Evolutionary conservation across 768 basidiomycete species (phyloP).

Genomic region (Agrocybe pediades): DNA sequence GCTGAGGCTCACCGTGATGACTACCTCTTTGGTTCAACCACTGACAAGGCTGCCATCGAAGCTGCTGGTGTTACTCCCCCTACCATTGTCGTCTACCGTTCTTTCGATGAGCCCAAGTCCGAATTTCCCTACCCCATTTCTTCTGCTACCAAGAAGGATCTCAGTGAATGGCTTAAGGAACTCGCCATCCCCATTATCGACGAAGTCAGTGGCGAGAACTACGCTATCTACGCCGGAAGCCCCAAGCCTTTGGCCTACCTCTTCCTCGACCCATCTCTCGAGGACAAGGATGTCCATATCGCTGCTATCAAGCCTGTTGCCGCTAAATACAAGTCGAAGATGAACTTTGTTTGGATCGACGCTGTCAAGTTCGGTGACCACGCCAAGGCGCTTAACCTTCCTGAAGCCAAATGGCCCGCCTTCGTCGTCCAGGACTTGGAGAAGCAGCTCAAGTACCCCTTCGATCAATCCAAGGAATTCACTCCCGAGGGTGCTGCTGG

Average conservation of each 20-base stretch:
- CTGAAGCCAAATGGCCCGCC: conserved; percentile 85
- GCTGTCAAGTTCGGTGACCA: conserved; percentile 94
- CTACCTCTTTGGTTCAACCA: conserved; percentile 88
- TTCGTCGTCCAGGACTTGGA: conserved; percentile 90
- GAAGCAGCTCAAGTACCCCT: conserved; percentile 88
- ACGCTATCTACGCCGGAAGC: conserved; percentile 78
- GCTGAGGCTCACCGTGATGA: conserved; percentile 91
- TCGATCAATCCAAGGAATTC: conserved; percentile 67
- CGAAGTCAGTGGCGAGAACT: conserved; percentile 95
- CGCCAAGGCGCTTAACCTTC: conserved; percentile 90
- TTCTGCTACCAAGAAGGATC: conserved; percentile 56
- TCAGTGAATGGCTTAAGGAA: conserved; percentile 79
- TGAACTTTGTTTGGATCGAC: conserved; percentile 99
- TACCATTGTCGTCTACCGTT: conserved; percentile 88
- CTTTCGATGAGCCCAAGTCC: conserved; percentile 81
- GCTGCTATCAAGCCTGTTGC: conserved; percentile 77
- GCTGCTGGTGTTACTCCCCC: conserved; percentile 79
- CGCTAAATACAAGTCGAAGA: conserved; percentile 74
- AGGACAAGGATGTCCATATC: conserved; percentile 64
- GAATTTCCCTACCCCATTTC: conserved; percentile 67
- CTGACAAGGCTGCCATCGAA: conserved; percentile 67
- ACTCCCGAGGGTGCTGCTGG: conserved; percentile 56
- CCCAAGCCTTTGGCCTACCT: conserved; percentile 91
- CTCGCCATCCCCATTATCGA: conserved; percentile 88
- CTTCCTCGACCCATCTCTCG: conserved; percentile 82